phyloP scores from a whole-genome alignment of 805 yeast genomes.

The Hanseniaspora lindneri region DNA sequence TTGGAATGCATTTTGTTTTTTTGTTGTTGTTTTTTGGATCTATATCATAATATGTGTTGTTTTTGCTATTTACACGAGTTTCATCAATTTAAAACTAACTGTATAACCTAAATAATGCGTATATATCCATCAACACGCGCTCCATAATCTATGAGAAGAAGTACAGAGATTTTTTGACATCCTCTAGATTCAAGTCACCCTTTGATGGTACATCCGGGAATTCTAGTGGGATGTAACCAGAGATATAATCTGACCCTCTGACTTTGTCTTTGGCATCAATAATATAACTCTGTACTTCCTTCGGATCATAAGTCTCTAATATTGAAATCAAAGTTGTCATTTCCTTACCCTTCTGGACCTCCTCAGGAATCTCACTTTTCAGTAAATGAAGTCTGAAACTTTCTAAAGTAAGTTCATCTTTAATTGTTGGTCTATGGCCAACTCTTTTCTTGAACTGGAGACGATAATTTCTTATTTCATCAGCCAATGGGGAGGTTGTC shows the following conservation, averaged over 20 bases:
- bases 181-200: slow-evolving; percentile 73
- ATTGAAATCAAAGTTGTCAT: slow-evolving; percentile 65
- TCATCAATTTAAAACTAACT: neutral
- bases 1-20: too few species aligned
- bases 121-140: too few species aligned
- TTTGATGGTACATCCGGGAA: slow-evolving; percentile 64
- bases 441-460: slow-evolving; percentile 36
- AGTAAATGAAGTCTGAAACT: slow-evolving; percentile 46
- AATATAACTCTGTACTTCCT: slow-evolving; percentile 18
- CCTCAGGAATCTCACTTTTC: slow-evolving; percentile 40
- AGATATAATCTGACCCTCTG: slow-evolving; percentile 16
- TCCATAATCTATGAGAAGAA: slow-evolving; percentile 54
- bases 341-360: slow-evolving; percentile 37
- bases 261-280: slow-evolving; percentile 22
- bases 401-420: slow-evolving; percentile 67
- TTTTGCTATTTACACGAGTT: neutral
- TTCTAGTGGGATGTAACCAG: slow-evolving; percentile 46
- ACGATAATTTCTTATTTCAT: slow-evolving; percentile 39
- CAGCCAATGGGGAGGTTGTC: slow-evolving; percentile 39
- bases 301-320: slow-evolving; percentile 27
- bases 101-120: neutral
- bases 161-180: slow-evolving; percentile 61
- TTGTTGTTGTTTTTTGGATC: too few species aligned
- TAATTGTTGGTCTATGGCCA: slow-evolving; percentile 47
- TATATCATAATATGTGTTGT: too few species aligned